A percentile compares a stretch with the other conserved stretches of the same genome.
Conservation (phyloP, 768 basidiomycete species). For the Suillus subaureus region DNA sequence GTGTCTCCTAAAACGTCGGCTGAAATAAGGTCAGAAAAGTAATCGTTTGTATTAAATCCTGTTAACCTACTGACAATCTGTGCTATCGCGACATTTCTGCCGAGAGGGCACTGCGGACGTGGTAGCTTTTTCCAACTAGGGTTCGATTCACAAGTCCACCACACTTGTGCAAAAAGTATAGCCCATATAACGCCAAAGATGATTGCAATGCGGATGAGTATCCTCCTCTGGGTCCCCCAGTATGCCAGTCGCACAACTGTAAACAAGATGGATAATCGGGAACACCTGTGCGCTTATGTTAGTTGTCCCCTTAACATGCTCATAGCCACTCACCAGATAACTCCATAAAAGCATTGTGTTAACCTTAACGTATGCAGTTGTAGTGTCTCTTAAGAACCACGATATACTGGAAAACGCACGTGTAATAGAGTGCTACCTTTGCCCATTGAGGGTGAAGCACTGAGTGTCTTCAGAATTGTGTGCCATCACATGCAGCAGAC, state of each 20-base stretch:
- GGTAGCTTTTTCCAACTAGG: background rate
- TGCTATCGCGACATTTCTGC: background rate
- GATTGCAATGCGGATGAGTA: background rate
- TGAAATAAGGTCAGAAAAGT: slow-evolving; percentile 8
- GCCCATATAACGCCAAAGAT: background rate
- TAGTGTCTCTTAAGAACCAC: background rate
- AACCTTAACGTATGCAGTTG: background rate
- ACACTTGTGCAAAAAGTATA: background rate
- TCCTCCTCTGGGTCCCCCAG: background rate
- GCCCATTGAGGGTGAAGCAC: background rate
- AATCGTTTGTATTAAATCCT: background rate
- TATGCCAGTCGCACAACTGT: background rate
- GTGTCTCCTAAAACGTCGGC: background rate
- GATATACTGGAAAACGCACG: background rate
- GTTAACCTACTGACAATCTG: background rate
- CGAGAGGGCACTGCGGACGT: background rate
- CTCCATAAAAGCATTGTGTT: background rate
- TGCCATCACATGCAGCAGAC: background rate
- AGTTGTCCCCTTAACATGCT: background rate
- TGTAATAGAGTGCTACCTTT: background rate
- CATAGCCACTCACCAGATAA: background rate
- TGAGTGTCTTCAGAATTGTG: background rate
- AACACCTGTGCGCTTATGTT: background rate
- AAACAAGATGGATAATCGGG: background rate
- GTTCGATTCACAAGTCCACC: background rate